Base-by-base conservation (phyloP, 1,139 yeast species). In the Hansenula lynferdii region DNA sequence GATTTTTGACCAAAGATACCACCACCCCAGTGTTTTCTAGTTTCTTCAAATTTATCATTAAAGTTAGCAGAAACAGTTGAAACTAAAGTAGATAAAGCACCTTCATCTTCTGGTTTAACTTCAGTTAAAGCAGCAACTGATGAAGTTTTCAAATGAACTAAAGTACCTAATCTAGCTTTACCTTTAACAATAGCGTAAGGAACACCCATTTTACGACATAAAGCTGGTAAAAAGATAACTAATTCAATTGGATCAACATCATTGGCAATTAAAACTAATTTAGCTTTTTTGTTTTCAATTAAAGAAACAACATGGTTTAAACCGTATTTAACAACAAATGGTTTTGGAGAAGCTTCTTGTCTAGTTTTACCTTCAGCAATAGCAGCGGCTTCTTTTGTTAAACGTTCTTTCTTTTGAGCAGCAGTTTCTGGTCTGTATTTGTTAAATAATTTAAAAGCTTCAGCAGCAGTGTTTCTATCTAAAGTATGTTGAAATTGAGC, bases 1-100 rank as follows among this genome's bases (percentile, higher is more conserved):
- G 97, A 86, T 80, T 90, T 90, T 61, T 85, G 75, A 69, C 97
- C 97, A 79, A 92, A 76, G 70, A 85, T 66, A 80, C 97, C 97
- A 78, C 97, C 97, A 80, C 97, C 97, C 97, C 97, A 90, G 83
- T 87, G 95, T 76, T 86, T 87, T 80, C 94, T 90, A 69, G 77
- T 66, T 58, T 90, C 97, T 63, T 90, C 97, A 82, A 82, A 86
- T 75, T 89, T 86, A 64, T 85, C 95, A 60, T 72, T 69, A 75
- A 81, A 90, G 92, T 87, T 87, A 56, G 95, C 83, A 72, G 86
- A 82, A 69, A 90, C 79, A 65, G 97, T 84, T 49, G 96, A 83
- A 60, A 90, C 77, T 62, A 90, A 80, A 70, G 86, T 84, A 56
- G 96, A 85, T 60, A 89, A 81, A 65, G 85, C 90, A 64, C 95